phyloP scores from a whole-genome alignment of 441 rosid species.

The Bruguiera hainesii region DNA sequence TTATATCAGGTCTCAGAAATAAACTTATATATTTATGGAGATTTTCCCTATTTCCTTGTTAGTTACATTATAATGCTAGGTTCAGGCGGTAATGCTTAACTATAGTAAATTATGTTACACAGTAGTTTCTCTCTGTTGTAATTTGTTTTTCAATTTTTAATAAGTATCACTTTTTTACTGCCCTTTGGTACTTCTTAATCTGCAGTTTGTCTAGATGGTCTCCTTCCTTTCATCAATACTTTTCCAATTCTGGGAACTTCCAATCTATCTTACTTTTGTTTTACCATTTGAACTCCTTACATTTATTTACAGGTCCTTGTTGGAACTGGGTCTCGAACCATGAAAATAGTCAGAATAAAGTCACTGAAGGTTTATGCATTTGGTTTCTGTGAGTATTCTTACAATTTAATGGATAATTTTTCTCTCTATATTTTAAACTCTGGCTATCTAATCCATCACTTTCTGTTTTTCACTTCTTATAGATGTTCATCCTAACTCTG shows the following conservation, averaged over 20 bases:
- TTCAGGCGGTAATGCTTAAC: no score
- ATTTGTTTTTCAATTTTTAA: neutral
- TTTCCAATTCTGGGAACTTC: constrained; percentile 2
- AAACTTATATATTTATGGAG: neutral
- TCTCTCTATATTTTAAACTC: neutral
- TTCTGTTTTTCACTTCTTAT: constrained; percentile 13
- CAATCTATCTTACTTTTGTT: neutral
- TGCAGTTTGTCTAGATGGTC: neutral
- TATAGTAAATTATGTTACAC: no score
- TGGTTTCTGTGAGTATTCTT: constrained; percentile 80
- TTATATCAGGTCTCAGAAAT: neutral
- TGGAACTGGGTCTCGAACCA: constrained; percentile 89
- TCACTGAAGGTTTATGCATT: constrained; percentile 83
- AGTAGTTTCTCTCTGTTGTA: neutral
- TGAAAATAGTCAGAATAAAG: constrained; percentile 75
- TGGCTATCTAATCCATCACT: constrained; percentile 3
- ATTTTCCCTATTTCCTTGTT: neutral
- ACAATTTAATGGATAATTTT: constrained; percentile 21
- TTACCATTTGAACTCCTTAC: constrained; percentile 5
- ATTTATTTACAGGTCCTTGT: constrained; percentile 71
- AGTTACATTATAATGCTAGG: neutral
- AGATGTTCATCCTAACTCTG: constrained; percentile 81
- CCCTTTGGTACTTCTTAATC: neutral
- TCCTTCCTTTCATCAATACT: neutral
- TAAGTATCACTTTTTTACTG: neutral